Base-by-base conservation (phyloP, 208 protist species). In the Trypanosoma cruzi region DNA sequence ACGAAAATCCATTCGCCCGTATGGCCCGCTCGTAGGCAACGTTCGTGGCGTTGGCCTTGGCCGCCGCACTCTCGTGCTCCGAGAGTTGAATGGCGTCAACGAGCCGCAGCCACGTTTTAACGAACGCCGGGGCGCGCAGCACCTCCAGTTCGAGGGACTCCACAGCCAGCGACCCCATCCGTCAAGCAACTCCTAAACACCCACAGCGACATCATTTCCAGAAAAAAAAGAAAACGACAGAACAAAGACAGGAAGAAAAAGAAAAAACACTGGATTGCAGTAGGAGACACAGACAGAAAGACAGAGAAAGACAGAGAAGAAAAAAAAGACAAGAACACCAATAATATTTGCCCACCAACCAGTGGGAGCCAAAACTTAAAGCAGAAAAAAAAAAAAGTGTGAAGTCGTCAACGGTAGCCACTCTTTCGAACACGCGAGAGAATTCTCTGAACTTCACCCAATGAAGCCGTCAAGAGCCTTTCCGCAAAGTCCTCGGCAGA, bases 1-100 rank as follows among this genome's bases (percentile, higher is more conserved):
- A 96, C 10, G 90, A 96, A 20, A 81, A 82, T 18, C 84, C 75
- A 26, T 90, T 82, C 4, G 80, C 84, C 7, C 87, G 77, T 14
- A 94, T 34, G 1, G 88, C 85, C 14, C 90, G 83, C 64, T 96
- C 90, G 66, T 88, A 96, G 16, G 81, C 75, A 32, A 89, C 62
- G 53, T 84, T 88, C 5, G 89, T 77, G 14, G 83, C 82, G 55
- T 94, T 94, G 28, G 81, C 78, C 48, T 84, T 65, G 18, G 73
- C 80, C 10, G 67, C 73, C 4, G 46, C 46, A 54, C 82, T 73
- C 1, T 49, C 58, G 75, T 50, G 75, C 20, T 55, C 58, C 28
- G 16, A 44, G 42, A 0, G 62, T 52, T 61, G 46, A 28, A 77
- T 79, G 34, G 63, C 68, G 29, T 69, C 68, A 20, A 77, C 68